Base-by-base conservation (phyloP, 352 stramenopile species). In the Phytophthora colocasiae region DNA sequence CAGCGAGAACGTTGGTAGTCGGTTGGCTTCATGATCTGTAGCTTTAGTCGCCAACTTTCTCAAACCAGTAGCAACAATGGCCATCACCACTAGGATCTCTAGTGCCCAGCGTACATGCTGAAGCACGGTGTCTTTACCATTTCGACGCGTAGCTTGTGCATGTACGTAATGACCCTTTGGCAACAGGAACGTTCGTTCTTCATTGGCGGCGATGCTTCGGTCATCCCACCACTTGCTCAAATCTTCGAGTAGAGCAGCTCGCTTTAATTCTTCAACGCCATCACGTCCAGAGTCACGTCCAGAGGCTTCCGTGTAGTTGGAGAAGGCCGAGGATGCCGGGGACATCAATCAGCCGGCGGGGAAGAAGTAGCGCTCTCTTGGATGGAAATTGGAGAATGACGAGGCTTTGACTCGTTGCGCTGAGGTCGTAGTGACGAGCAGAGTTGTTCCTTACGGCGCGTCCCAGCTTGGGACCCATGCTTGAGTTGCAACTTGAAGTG, bases 341-440 rank as follows among this genome's bases (percentile, higher is more conserved):
- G 72, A 68, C 73, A 78, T 76, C 61, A 29, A 78, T 76, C 61
- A 29, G 48, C 50, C 27, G 24, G 27, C 11, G 38, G 9, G 12
- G 38, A 49, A 15, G 43, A 50, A 19, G 15, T 17, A 12, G 26
- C 58, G 41, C 48, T 31, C 31, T 12, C 58, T 58, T 48, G 55
- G 26, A 19, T 11, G 65, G 17, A 46, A 75, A 4, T 80, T 70
- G 45, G 4, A 7, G 32, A 80, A 72, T 80, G 73, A n/a, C 17
- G 26, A 50, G 15, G 26, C 40, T 14, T 38, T 66, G 32, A 64
- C 48, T 65, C 55, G 58, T 22, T 7, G 15, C 4, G 31, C 12
- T 47, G 14, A 43, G n/a, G 8, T 24, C 7, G n/a, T 32, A 40
- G 38, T 22, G n/a, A 19, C 19, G 38, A 43, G 6, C 38, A 19